Evolutionary conservation across 768 basidiomycete genomes (phyloP).

Genomic region (Gautieria morchelliformis): DNA sequence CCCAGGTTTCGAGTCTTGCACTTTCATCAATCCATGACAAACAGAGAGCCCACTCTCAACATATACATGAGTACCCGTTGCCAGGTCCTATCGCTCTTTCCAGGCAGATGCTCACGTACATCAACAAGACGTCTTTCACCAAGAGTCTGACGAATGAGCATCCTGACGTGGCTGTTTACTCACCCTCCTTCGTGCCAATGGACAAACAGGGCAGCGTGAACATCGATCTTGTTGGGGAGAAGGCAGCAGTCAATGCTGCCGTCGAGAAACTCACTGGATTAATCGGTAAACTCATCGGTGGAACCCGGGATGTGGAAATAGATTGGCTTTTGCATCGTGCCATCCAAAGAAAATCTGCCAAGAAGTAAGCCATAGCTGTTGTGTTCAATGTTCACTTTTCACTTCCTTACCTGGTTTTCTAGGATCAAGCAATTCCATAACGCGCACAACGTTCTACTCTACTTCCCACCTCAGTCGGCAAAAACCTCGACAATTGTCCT

Average conservation of each 20-base stretch:
- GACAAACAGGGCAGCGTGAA: conserved; percentile 53
- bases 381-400: conserved; percentile 1
- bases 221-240: conserved; percentile 76
- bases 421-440: conserved; percentile 81
- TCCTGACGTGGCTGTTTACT: conserved; percentile 64
- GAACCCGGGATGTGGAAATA: conserved; percentile 62
- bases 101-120: conserved; percentile 70
- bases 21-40: conserved; percentile 23
- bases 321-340: conserved; percentile 85
- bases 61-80: conserved; percentile 75
- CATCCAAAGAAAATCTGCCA: conserved; percentile 76
- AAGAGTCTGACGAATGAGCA: conserved; percentile 53
- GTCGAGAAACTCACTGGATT: conserved; percentile 68
- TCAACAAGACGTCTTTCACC: conserved; percentile 56
- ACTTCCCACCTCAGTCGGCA: conserved; percentile 75
- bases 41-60: conserved; percentile 82
- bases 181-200: conserved; percentile 48
- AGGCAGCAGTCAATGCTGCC: conserved; percentile 58
- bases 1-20: neutral
- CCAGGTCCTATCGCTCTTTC: conserved; percentile 62
- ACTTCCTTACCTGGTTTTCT: neutral
- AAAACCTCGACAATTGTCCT: conserved; percentile 72
- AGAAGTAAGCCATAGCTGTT: conserved; percentile 43
- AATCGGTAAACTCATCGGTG: conserved; percentile 69
- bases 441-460: conserved; percentile 69